These are phyloP conservation scores for Kuraishia borneana DNA, from an alignment of 805 yeast genomes.

Conservation along the genomic window DNA sequence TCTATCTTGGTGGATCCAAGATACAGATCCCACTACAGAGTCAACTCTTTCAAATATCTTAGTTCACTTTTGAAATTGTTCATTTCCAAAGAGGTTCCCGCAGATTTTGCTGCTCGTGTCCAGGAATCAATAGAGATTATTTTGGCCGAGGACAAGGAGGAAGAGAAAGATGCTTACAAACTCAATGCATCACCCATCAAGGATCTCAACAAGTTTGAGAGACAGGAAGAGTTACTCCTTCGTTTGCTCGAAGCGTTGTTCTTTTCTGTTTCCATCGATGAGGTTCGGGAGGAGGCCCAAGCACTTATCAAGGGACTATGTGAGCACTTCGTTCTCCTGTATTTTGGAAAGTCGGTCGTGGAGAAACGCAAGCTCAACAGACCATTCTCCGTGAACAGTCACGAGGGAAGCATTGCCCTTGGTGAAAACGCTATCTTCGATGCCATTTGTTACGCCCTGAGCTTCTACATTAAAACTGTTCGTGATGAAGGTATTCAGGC, in stretches of 20 bases:
- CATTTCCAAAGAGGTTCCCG: constrained; percentile 40
- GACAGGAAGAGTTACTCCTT: constrained; percentile 55
- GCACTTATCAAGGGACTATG: constrained; percentile 53
- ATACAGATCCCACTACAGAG: constrained; percentile 53
- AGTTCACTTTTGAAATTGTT: constrained; percentile 56
- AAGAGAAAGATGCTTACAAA: constrained; percentile 4
- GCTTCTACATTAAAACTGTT: constrained; percentile 64
- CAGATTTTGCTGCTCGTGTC: constrained; percentile 29
- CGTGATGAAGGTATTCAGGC: constrained; percentile 62
- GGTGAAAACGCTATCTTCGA: constrained; percentile 61
- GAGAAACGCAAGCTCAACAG: constrained; percentile 59
- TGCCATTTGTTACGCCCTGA: constrained; percentile 70
- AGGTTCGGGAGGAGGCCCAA: constrained; percentile 57
- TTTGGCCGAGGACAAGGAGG: constrained; percentile 17
- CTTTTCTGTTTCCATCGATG: constrained; percentile 66
- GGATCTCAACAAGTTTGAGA: constrained; percentile 37
- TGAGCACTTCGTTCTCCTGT: constrained; percentile 69
- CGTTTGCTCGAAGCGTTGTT: constrained; percentile 62
- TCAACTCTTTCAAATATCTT: constrained; percentile 69
- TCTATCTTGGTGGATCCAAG: constrained; percentile 60
- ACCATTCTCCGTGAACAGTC: constrained; percentile 63
- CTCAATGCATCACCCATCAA: constrained; percentile 29
- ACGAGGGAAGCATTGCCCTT: constrained; percentile 65
- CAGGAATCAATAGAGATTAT: constrained; percentile 36
- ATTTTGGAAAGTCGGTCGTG: constrained; percentile 61